These are phyloP conservation scores for Geosmithia putterillii DNA, from an alignment of 2,329 filamentous ascomycete species.

Conservation along the genomic window DNA sequence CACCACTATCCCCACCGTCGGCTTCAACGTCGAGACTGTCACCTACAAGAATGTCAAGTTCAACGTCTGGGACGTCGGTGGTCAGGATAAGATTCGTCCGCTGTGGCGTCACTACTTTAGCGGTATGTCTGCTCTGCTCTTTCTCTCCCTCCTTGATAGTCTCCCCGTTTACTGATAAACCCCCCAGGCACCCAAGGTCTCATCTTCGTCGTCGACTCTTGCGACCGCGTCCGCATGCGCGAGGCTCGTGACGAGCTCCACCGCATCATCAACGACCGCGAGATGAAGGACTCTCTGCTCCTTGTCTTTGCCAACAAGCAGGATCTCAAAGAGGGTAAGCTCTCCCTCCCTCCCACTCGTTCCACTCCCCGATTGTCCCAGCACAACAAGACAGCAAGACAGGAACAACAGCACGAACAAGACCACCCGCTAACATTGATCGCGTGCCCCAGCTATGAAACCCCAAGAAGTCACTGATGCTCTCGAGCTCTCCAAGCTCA, in stretches of 20 bases:
- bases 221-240: constrained; percentile 80
- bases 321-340: constrained; percentile 69
- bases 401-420: too few relatives aligned
- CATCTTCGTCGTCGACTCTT: constrained; percentile 97
- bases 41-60: constrained; percentile 99
- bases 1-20: constrained; percentile 95
- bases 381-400: too few relatives aligned
- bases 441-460: constrained; percentile 50
- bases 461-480: constrained; percentile 69
- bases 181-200: constrained; percentile 77
- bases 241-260: constrained; percentile 90
- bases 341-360: background rate
- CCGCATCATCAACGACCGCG: constrained; percentile 93
- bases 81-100: constrained; percentile 96
- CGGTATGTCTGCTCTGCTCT: constrained; percentile 32
- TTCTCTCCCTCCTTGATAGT: background rate
- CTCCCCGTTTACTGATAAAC: background rate
- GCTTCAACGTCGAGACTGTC: constrained; percentile 98
- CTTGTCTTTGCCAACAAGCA: constrained; percentile 99
- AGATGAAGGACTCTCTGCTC: constrained; percentile 91
- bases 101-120: constrained; percentile 97
- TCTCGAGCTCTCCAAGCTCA: constrained; percentile 63
- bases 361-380: background rate
- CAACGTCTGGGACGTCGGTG: constrained; percentile 98
- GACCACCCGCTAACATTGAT: background rate